Conservation (phyloP, 352 stramenopile species). For the Phytophthora tentaculata region DNA sequence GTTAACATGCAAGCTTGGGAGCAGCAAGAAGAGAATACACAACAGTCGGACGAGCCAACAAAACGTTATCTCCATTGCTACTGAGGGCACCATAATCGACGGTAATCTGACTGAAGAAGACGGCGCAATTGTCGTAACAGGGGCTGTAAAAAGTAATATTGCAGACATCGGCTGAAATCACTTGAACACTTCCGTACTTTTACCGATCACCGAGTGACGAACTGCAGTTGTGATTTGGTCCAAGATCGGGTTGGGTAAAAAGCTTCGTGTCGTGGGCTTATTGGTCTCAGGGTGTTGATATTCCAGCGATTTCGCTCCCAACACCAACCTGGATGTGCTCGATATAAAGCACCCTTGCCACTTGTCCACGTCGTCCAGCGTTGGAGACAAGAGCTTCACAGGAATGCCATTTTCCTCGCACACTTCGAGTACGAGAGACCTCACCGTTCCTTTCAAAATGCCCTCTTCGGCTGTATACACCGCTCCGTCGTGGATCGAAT, state of each 20-base stretch:
- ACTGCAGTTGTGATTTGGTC: slow-evolving; percentile 54
- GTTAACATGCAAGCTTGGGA: slow-evolving; percentile 40
- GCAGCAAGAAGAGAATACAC: slow-evolving; percentile 22
- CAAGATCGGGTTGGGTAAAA: slow-evolving; percentile 48
- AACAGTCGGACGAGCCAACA: slow-evolving; percentile 6
- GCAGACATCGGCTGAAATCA: slow-evolving; percentile 19
- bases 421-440: slow-evolving; percentile 73
- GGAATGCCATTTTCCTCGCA: slow-evolving; percentile 60
- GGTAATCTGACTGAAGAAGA: slow-evolving; percentile 1
- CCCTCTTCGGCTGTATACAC: slow-evolving; percentile 74
- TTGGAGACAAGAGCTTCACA: slow-evolving; percentile 58
- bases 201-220: slow-evolving; percentile 50
- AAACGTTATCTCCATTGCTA: slow-evolving; percentile 10
- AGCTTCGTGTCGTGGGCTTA: slow-evolving; percentile 32
- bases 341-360: slow-evolving; percentile 88
- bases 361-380: slow-evolving; percentile 54
- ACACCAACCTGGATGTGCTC: slow-evolving; percentile 81
- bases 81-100: background rate
- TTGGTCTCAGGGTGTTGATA: slow-evolving; percentile 52
- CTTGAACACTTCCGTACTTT: slow-evolving; percentile 70
- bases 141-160: background rate
- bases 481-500: slow-evolving; percentile 53
- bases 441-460: slow-evolving; percentile 82
- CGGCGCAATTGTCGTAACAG: slow-evolving; percentile 13
- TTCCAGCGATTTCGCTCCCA: slow-evolving; percentile 58